Conservation (phyloP, 352 stramenopile genomes). For the Pythium aquatile region DNA sequence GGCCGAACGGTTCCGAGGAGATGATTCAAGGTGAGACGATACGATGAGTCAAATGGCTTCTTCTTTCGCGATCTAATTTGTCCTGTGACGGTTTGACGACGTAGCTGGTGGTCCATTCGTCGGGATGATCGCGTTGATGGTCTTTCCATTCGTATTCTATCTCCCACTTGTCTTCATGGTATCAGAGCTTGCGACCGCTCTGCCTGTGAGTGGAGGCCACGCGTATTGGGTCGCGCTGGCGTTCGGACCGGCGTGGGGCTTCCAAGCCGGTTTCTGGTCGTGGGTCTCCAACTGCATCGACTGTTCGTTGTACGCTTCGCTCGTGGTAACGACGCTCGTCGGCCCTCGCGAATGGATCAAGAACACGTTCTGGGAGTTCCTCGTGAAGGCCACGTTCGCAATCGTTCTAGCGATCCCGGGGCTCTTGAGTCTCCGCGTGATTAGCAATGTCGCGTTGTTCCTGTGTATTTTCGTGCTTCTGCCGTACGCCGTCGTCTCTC, state of each 20-base stretch:
- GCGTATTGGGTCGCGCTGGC: conserved; percentile 69
- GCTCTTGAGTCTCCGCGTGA: conserved; percentile 41
- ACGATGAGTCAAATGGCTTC: conserved; percentile 2
- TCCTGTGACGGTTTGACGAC: background rate
- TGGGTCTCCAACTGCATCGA: conserved; percentile 82
- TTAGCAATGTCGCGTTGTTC: conserved; percentile 34
- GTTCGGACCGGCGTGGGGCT: conserved; percentile 65
- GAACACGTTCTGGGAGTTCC: conserved; percentile 41
- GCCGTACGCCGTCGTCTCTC: conserved; percentile 37
- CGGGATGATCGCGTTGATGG: conserved; percentile 34
- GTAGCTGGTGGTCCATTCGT: conserved; percentile 40
- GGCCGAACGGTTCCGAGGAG: conserved; percentile 41
- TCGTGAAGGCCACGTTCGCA: conserved; percentile 41
- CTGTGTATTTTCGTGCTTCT: conserved; percentile 37
- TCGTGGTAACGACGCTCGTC: conserved; percentile 35
- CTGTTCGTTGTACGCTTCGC: conserved; percentile 64
- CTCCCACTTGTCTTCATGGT: conserved; percentile 47
- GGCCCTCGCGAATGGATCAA: conserved; percentile 12
- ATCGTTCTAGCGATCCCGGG: conserved; percentile 48
- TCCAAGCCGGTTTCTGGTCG: conserved; percentile 80
- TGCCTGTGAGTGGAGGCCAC: conserved; percentile 50
- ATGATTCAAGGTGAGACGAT: conserved; percentile 36
- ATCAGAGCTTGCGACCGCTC: conserved; percentile 45
- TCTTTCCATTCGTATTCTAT: conserved; percentile 49
- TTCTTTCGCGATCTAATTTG: background rate